Conservation (phyloP, 257 asterid genomes). For the Marsdenia floribunda region DNA sequence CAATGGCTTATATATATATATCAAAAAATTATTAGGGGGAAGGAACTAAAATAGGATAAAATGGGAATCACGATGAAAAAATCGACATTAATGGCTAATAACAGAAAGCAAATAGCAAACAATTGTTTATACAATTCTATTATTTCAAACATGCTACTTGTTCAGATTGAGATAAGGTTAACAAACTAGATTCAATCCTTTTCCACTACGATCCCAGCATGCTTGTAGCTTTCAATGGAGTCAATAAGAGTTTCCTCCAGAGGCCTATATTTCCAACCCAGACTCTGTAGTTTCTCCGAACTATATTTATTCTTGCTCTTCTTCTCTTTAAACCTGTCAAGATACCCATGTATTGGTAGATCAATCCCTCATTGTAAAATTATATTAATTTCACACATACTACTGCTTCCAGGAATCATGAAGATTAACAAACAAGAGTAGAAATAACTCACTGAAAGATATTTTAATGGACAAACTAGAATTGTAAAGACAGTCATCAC, state of each 20-base stretch:
- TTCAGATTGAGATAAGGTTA: neutral
- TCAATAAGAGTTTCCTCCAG: constrained; percentile 57
- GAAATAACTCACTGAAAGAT: neutral
- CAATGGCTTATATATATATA: too few species aligned
- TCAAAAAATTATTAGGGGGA: too few species aligned
- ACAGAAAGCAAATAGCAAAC: too few species aligned
- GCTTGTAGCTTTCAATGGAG: constrained; percentile 59
- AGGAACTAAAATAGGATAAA: too few species aligned
- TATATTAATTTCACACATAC: neutral
- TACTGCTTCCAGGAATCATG: neutral
- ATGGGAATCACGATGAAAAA: too few species aligned
- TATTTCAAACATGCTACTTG: too few species aligned
- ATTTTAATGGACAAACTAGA: neutral
- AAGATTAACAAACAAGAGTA: neutral
- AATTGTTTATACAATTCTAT: neutral
- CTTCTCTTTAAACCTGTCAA: constrained; percentile 47
- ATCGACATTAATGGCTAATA: too few species aligned
- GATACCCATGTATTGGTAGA: neutral
- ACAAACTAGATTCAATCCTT: neutral
- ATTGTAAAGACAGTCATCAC: constrained; percentile 18
- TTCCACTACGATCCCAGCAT: constrained; percentile 32
- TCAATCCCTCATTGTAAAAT: neutral
- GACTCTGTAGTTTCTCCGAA: constrained; percentile 52
- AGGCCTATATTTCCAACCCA: constrained; percentile 66
- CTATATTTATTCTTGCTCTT: constrained; percentile 14